Conservation (phyloP, 441 rosid species). For the Erysimum pusillum region DNA sequence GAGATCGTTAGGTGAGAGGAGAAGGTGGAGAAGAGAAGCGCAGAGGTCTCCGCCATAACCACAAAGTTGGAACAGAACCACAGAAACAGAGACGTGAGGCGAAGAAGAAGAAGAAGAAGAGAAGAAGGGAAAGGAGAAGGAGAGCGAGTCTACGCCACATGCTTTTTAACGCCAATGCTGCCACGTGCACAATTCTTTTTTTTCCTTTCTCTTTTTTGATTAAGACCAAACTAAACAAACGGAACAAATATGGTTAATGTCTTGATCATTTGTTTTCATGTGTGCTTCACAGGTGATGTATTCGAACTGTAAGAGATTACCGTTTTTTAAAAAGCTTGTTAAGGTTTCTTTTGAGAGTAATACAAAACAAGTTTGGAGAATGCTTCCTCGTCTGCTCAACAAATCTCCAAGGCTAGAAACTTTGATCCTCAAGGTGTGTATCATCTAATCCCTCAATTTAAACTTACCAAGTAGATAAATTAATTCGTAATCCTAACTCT, state of each 20-base stretch:
- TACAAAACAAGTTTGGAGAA: background rate
- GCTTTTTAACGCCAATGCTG: conserved; percentile 19
- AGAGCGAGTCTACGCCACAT: conserved; percentile 45
- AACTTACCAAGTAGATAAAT: background rate
- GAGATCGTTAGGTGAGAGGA: conserved; percentile 49
- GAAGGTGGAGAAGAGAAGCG: conserved; percentile 50
- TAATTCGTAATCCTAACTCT: background rate
- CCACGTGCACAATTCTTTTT: conserved; percentile 32
- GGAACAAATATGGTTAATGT: background rate
- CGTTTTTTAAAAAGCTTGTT: no score
- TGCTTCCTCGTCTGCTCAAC: background rate
- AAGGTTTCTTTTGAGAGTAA: no score
- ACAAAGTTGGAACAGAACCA: conserved; percentile 17
- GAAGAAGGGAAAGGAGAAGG: background rate
- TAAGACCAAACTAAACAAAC: background rate
- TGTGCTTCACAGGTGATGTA: no score
- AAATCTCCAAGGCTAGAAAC: background rate
- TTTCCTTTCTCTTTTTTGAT: background rate
- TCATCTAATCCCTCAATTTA: background rate
- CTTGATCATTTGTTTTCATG: no score
- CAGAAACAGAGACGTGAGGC: conserved; percentile 21
- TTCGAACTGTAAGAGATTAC: no score
- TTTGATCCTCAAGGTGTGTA: background rate
- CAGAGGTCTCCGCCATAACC: conserved; percentile 68
- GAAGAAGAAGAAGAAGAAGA: background rate